These are phyloP conservation scores for Thraustochytrium striatum DNA, from an alignment of 352 stramenopile genomes.

Conservation along the genomic window DNA sequence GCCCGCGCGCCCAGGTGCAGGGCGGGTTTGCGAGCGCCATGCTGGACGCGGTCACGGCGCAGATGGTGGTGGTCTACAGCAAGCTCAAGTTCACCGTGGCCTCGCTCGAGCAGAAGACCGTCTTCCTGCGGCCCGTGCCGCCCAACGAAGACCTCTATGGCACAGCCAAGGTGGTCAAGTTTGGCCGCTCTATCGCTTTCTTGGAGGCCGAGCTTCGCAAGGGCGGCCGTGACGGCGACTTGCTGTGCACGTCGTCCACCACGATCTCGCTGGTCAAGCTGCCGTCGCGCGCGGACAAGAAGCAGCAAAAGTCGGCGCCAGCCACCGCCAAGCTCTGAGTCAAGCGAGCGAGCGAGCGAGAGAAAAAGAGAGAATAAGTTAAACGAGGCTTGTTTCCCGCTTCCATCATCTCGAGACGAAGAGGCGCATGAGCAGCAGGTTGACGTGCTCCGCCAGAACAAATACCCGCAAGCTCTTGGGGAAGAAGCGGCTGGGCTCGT, in stretches of 20 bases:
- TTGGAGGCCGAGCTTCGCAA: slow-evolving; percentile 39
- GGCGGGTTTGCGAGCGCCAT: slow-evolving; percentile 36
- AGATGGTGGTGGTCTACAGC: slow-evolving; percentile 40
- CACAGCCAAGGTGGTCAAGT: slow-evolving; percentile 46
- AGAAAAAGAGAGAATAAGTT: too few species aligned
- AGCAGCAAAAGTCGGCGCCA: too few species aligned
- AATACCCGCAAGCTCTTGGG: slow-evolving; percentile 8
- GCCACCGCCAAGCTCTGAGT: slow-evolving; percentile 24
- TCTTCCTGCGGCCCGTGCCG: slow-evolving; percentile 29
- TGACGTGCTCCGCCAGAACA: slow-evolving; percentile 30
- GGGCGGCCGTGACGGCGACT: neutral
- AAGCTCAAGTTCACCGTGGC: slow-evolving; percentile 32
- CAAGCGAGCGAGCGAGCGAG: too few species aligned
- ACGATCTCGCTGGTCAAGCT: slow-evolving; percentile 42
- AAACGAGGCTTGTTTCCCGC: too few species aligned
- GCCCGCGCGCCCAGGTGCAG: slow-evolving; percentile 34
- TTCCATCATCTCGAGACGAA: too few species aligned
- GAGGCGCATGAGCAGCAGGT: neutral
- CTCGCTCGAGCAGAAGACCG: slow-evolving; percentile 45
- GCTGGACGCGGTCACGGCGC: slow-evolving; percentile 40
- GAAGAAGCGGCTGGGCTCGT: neutral
- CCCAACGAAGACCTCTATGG: slow-evolving; percentile 48
- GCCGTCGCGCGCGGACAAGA: slow-evolving; percentile 31
- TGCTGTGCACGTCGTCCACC: slow-evolving; percentile 23
- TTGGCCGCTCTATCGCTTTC: slow-evolving; percentile 40